Percentiles rank a stretch among this genome's conserved stretches.
Evolutionary conservation across 305 asterid species (phyloP).

Genomic region (Coffea humblotiana): DNA sequence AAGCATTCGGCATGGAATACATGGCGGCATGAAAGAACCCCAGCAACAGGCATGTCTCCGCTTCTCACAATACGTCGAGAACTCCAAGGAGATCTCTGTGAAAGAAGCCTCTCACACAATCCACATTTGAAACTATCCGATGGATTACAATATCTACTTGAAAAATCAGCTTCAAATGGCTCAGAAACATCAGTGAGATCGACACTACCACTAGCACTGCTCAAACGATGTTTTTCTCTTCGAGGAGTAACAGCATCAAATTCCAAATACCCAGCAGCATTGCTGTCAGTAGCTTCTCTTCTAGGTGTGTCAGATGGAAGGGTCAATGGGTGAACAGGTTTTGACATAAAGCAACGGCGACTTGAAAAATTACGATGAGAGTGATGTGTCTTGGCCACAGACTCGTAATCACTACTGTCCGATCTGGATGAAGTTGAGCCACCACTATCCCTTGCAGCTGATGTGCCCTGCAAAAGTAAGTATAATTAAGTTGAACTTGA

Average conservation of each 20-base stretch:
- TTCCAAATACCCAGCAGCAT: slow-evolving; percentile 39
- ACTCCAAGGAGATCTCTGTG: slow-evolving; percentile 96
- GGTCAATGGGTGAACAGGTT: slow-evolving; percentile 86
- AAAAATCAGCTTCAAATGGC: slow-evolving; percentile 50
- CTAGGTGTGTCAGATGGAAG: slow-evolving; percentile 54
- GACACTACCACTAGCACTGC: slow-evolving; percentile 70
- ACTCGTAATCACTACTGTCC: slow-evolving; percentile 78
- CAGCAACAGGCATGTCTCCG: slow-evolving; percentile 92
- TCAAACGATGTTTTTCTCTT: slow-evolving; percentile 54
- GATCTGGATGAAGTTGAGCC: slow-evolving; percentile 90
- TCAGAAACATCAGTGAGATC: slow-evolving; percentile 74
- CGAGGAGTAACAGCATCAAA: slow-evolving; percentile 49
- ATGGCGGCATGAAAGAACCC: slow-evolving; percentile 92
- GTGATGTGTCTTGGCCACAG: slow-evolving; percentile 61
- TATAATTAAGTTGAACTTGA: background rate
- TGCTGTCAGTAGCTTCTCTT: slow-evolving; percentile 32
- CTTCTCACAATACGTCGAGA: slow-evolving; percentile 75
- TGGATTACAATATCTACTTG: slow-evolving; percentile 38
- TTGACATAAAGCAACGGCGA: slow-evolving; percentile 88
- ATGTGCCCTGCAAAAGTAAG: slow-evolving; percentile 60
- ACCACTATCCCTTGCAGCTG: slow-evolving; percentile 68
- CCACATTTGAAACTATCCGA: slow-evolving; percentile 68
- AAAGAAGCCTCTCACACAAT: slow-evolving; percentile 80
- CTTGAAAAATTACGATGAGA: slow-evolving; percentile 62
- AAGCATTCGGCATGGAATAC: slow-evolving; percentile 95